phyloP scores from a whole-genome alignment of 148 eudicot genomes.

The Camellia japonica region DNA sequence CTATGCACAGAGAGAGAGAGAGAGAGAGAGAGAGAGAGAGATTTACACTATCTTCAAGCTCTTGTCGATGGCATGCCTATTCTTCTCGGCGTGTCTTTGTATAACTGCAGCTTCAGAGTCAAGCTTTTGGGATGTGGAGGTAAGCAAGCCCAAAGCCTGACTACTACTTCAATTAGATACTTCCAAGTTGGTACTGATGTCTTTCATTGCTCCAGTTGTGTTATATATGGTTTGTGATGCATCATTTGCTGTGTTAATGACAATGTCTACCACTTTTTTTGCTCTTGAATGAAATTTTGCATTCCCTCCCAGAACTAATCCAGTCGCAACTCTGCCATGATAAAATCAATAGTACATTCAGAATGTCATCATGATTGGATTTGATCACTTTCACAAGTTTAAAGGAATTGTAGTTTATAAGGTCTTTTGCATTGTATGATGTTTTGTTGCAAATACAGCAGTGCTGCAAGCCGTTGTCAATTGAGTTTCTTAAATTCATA shows the following conservation, averaged over 20 bases:
- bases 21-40: constrained; percentile 1
- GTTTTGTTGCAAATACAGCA: no score
- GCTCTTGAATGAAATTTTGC: constrained; percentile 56
- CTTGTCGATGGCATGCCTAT: constrained; percentile 38
- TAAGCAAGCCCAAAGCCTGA: constrained; percentile 44
- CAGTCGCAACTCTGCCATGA: constrained; percentile 44
- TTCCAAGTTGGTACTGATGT: constrained; percentile 16
- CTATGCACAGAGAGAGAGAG: background rate
- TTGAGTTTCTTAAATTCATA: no score
- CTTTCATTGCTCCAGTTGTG: no score
- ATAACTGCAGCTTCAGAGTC: constrained; percentile 51
- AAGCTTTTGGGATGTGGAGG: constrained; percentile 47
- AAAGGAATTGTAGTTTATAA: background rate
- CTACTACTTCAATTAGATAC: constrained; percentile 17
- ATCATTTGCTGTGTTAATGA: constrained; percentile 17
- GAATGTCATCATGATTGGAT: background rate
- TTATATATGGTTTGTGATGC: no score
- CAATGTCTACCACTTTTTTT: constrained; percentile 44
- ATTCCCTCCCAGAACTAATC: constrained; percentile 53
- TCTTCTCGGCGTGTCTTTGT: constrained; percentile 44
- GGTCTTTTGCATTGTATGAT: no score
- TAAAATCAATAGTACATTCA: background rate
- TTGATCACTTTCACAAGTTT: background rate
- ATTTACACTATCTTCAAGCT: constrained; percentile 54
- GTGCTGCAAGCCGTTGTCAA: no score